These are phyloP conservation scores for Kurtzmaniella quercitrusa DNA, from an alignment of 1,139 yeast genomes.

Conservation along the genomic window DNA sequence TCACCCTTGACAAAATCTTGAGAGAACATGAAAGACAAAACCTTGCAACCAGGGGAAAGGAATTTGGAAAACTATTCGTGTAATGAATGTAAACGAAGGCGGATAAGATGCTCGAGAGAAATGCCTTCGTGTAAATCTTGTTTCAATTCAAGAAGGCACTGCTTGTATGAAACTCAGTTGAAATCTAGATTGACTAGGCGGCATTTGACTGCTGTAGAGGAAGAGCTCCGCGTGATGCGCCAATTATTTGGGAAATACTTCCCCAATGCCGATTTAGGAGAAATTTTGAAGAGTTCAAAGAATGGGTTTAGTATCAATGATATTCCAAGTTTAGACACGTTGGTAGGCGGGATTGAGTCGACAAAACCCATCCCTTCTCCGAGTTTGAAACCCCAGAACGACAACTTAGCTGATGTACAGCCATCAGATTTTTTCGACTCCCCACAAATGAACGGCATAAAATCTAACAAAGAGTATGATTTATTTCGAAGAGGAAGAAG, in stretches of 20 bases:
- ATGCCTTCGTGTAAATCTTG: conserved; percentile 14
- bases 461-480: no score
- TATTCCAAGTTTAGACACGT: conserved; percentile 3
- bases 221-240: conserved; percentile 9
- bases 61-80: conserved; percentile 8
- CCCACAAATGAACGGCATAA: no score
- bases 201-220: conserved; percentile 18
- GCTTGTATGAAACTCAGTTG: conserved; percentile 14
- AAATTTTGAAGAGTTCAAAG: conserved; percentile 7
- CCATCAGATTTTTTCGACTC: not conserved
- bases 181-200: conserved; percentile 17
- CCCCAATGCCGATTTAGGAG: not conserved
- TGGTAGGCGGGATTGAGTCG: not conserved
- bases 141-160: conserved; percentile 14
- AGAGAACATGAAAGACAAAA: not conserved
- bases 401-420: no score
- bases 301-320: conserved; percentile 14
- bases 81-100: conserved; percentile 16
- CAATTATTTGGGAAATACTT: not conserved
- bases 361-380: no score
- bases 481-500: no score
- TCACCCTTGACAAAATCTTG: not conserved
- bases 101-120: conserved; percentile 15
- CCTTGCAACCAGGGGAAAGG: not conserved
- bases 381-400: no score